Conservation (phyloP, 768 basidiomycete species). For the Russula virescens region DNA sequence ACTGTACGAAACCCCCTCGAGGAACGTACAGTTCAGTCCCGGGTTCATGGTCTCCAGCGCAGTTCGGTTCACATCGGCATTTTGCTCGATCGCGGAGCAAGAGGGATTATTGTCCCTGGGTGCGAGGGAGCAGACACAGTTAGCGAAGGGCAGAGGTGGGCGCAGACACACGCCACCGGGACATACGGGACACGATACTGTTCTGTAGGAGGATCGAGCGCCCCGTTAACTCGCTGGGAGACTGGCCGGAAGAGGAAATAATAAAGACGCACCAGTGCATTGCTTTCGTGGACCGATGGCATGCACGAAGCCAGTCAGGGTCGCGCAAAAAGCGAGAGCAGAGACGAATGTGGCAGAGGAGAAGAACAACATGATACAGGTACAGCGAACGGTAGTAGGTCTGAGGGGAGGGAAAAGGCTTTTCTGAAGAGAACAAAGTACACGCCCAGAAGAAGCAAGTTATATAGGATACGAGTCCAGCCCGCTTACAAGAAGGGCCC, state of each 20-base stretch:
- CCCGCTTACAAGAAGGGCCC: not conserved
- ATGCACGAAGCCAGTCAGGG: slow-evolving; percentile 2
- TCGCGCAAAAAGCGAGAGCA: not conserved
- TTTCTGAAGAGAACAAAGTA: not conserved
- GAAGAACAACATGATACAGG: slow-evolving; percentile 1
- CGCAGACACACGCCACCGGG: no score
- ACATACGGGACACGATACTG: not conserved
- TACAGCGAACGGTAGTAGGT: not conserved
- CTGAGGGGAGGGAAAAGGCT: no score
- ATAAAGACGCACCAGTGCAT: slow-evolving; percentile 1
- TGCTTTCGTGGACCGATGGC: slow-evolving; percentile 4
- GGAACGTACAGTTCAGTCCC: not conserved
- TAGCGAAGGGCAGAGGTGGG: not conserved
- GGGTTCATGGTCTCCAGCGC: slow-evolving; percentile 6
- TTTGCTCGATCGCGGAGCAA: not conserved
- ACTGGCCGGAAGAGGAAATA: not conserved
- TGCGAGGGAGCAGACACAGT: not conserved
- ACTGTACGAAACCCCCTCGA: not conserved
- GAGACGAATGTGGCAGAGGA: not conserved
- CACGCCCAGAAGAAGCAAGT: not conserved
- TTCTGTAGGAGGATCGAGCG: not conserved
- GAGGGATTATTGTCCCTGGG: not conserved
- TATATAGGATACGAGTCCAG: not conserved
- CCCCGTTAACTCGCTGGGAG: not conserved
- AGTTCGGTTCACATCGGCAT: not conserved